Evolutionary conservation across 2,329 filamentous ascomycete species (phyloP), one percentile per base, ranked within the genome.

Genomic region (Ophiocordyceps sinensis): DNA sequence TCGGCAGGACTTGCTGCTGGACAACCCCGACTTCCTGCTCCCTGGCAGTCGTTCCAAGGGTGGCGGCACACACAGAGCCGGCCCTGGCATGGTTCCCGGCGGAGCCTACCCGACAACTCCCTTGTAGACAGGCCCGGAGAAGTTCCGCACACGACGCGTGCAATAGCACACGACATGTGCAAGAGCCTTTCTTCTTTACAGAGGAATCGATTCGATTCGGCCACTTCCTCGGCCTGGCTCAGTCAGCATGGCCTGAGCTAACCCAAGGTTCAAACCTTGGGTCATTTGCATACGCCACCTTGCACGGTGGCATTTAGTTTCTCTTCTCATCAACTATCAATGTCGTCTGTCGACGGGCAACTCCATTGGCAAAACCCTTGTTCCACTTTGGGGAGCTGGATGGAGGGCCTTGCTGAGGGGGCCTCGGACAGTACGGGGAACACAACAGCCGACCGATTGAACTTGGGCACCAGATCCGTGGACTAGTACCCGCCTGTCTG

Each of bases 21-120:
- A 79, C 52, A 94, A 94, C 53, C 87, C 88, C 1, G 87, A 95
- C 58, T 95, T 95, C 62, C 73, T 82, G 48, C 59, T 95, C 26
- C 80, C 79, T 1, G 62, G 62, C 19, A 56, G 51, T 38, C 61
- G 64, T 40, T 54, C 55, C 41, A 37, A 47, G 29, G 44, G 19
- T 19, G 19, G 46, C 37, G 39, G 17, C 17, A 23, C 47, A 19
- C 43, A 49, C 37, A 49, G 57, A 21, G 54, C 51, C 38, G 56
- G 54, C 12, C 55, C 59, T 32, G 66, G 67, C 28, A 67, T 73
- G 64, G 64, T 71, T 39, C 71, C 71, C 5, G 66, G 66, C 34
- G 70, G 70, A 45, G 67, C 72, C 15, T 77, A 76, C 49, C 71
- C 71, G 28, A 46, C 51, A 34, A 55, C 28, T 9, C 21, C 34